These are phyloP conservation scores for Argentina anserina DNA, from an alignment of 306 rosid species.

Conservation along the genomic window DNA sequence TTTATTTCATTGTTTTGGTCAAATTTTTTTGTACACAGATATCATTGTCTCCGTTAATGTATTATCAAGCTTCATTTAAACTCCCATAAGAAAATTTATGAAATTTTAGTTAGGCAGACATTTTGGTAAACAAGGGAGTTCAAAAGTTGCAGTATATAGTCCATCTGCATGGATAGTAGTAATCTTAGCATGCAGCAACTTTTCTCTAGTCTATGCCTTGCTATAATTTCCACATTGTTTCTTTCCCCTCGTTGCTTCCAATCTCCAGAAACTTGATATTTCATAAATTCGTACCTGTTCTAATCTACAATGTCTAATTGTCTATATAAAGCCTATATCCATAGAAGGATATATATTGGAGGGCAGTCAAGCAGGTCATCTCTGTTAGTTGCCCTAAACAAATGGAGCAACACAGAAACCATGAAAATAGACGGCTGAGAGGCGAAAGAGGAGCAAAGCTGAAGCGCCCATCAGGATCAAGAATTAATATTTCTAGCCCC, in stretches of 20 bases:
- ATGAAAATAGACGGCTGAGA: background rate
- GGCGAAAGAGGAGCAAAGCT: constrained; percentile 15
- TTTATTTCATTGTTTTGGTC: too few relatives aligned
- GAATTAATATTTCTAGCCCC: constrained; percentile 52
- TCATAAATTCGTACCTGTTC: background rate
- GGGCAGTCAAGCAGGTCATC: background rate
- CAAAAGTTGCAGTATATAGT: background rate
- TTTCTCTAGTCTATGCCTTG: background rate
- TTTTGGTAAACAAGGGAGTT: background rate
- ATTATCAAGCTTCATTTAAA: background rate
- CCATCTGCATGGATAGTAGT: background rate
- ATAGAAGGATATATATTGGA: background rate
- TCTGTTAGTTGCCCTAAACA: background rate
- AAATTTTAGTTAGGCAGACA: background rate
- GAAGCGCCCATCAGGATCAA: constrained; percentile 35
- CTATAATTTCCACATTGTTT: background rate
- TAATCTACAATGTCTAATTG: background rate
- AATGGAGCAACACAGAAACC: constrained; percentile 22
- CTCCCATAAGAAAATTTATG: background rate
- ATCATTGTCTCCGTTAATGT: background rate
- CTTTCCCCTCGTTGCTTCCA: background rate
- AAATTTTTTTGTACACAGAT: too few relatives aligned
- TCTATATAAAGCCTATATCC: background rate
- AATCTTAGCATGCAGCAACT: too few relatives aligned
- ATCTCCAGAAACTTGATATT: background rate